A percentile compares a stretch with the other conserved stretches of the same genome.
Conservation (phyloP, 2,329 filamentous ascomycete species). For the Leptographium procerum region DNA sequence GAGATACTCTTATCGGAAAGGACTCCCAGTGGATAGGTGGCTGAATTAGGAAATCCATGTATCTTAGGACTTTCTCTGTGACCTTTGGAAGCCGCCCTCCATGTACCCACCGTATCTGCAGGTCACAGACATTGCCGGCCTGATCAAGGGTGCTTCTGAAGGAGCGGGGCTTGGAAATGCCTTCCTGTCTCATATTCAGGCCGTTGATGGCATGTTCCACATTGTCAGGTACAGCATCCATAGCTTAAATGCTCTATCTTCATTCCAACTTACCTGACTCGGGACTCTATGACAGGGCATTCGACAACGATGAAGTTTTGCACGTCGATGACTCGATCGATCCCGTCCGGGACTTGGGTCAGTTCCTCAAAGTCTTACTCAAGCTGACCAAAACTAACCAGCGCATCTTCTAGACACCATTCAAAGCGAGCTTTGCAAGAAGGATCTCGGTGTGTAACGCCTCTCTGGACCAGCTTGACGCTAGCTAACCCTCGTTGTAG, state of each 20-base stretch:
- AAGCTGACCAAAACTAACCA: conserved; percentile 8
- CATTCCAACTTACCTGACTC: background rate
- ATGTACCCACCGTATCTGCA: conserved; percentile 33
- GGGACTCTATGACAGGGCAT: conserved; percentile 21
- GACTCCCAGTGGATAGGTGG: background rate
- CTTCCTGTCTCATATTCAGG: conserved; percentile 33
- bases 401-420: conserved; percentile 20
- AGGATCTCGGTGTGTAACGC: conserved; percentile 22
- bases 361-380: conserved; percentile 12
- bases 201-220: conserved; percentile 34
- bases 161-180: conserved; percentile 33
- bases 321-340: conserved; percentile 36
- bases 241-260: background rate
- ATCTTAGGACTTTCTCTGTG: conserved; percentile 34
- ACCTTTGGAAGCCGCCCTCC: conserved; percentile 33
- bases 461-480: background rate
- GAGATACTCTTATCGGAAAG: background rate
- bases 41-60: background rate
- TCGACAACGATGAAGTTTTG: conserved; percentile 32
- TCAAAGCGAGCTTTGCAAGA: conserved; percentile 28
- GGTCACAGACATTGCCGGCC: conserved; percentile 33
- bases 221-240: conserved; percentile 24
- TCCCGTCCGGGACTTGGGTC: conserved; percentile 29
- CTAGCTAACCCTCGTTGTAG: conserved; percentile 10
- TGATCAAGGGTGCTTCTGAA: conserved; percentile 32